Percentiles rank a stretch among this genome's conserved stretches.
Conservation (phyloP, 805 yeast genomes). For the Myxozyma monticola region DNA sequence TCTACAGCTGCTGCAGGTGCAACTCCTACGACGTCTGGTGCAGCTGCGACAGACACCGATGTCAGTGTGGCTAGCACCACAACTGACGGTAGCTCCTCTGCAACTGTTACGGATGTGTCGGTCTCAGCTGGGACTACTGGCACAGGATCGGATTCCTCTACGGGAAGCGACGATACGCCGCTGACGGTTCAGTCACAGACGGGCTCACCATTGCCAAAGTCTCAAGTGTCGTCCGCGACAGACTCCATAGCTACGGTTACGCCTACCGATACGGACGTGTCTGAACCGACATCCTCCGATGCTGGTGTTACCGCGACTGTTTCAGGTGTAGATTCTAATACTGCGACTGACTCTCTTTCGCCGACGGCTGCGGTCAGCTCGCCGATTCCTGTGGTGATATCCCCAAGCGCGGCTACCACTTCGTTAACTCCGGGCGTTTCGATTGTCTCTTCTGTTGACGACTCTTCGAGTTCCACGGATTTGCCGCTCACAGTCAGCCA, state of each 20-base stretch:
- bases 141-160: no score
- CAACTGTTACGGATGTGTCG: slow-evolving; percentile 2
- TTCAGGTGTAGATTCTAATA: background rate
- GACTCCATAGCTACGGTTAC: slow-evolving; percentile 1
- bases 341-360: background rate
- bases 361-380: background rate
- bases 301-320: no score
- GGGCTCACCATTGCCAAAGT: no score
- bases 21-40: background rate
- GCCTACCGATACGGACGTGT: background rate
- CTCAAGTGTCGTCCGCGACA: no score
- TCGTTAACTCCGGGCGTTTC: no score
- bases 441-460: no score
- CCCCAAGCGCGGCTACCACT: background rate
- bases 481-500: no score
- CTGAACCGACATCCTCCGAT: background rate
- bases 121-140: no score
- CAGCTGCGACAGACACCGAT: slow-evolving; percentile 2
- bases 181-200: no score
- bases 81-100: background rate
- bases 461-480: no score
- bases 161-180: no score
- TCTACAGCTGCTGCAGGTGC: background rate
- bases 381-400: background rate
- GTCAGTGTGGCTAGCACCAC: background rate